These are phyloP conservation scores for Schizonepeta tenuifolia DNA, from an alignment of 257 asterid genomes.

Conservation along the genomic window DNA sequence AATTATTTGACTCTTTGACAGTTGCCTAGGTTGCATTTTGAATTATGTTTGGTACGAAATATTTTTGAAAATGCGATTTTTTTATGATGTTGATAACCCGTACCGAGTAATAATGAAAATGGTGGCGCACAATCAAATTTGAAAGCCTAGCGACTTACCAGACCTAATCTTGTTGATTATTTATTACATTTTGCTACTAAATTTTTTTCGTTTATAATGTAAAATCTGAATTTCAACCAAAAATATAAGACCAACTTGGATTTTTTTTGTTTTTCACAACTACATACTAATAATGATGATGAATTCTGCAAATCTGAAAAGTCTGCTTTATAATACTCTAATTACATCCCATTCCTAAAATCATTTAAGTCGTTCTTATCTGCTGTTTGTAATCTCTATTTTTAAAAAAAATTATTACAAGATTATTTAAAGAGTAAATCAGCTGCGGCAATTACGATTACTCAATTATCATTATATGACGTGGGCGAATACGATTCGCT, in stretches of 20 bases:
- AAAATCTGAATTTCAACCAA: neutral
- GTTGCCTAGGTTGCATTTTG: neutral
- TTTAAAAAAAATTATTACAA: neutral
- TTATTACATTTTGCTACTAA: neutral
- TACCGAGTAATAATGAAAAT: too few species aligned
- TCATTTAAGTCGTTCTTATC: constrained; percentile 24
- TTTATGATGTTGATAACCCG: neutral
- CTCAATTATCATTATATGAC: neutral
- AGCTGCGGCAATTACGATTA: neutral
- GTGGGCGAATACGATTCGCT: constrained; percentile 5
- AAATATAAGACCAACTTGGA: neutral
- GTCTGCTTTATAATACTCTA: neutral
- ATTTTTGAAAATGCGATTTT: neutral
- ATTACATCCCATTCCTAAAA: neutral
- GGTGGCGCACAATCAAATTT: neutral
- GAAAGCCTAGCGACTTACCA: neutral
- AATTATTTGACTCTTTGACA: neutral
- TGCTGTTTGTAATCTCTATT: neutral
- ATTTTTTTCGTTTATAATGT: neutral
- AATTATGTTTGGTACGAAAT: neutral
- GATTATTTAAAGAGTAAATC: neutral
- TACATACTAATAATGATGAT: neutral
- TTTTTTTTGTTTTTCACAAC: neutral
- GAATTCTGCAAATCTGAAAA: neutral
- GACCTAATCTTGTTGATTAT: neutral